Conservation (phyloP, 2,329 filamentous ascomycete genomes). For the Didymella pomorum region DNA sequence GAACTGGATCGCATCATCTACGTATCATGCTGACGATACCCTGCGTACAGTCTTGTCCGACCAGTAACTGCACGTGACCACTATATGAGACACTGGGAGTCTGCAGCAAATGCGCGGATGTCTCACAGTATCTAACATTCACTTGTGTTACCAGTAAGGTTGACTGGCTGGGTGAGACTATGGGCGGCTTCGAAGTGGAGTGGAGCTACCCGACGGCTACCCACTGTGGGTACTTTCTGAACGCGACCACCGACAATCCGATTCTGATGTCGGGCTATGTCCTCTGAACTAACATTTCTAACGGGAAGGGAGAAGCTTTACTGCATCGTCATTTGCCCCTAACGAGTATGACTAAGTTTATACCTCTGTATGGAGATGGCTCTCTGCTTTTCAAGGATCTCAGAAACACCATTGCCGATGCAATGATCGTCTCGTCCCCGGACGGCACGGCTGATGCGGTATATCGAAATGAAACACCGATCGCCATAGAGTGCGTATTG, state of each 20-base stretch:
- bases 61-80: constrained; percentile 42
- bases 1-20: too few relatives aligned
- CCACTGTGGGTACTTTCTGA: constrained; percentile 38
- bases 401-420: constrained; percentile 19
- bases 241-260: neutral
- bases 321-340: too few relatives aligned
- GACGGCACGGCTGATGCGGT: constrained; percentile 16
- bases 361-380: constrained; percentile 20
- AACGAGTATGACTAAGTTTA: too few relatives aligned
- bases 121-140: constrained; percentile 11
- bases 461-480: constrained; percentile 18
- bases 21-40: too few relatives aligned
- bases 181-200: neutral
- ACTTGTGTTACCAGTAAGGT: neutral
- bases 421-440: constrained; percentile 18
- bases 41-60: constrained; percentile 30
- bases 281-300: too few relatives aligned
- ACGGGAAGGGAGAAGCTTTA: too few relatives aligned
- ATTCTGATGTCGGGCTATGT: too few relatives aligned
- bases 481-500: constrained; percentile 32
- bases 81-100: constrained; percentile 35
- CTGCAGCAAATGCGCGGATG: constrained; percentile 34
- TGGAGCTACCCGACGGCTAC: constrained; percentile 24
- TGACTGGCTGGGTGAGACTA: neutral
- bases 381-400: constrained; percentile 29